A percentile compares a stretch with the other conserved stretches of the same genome.
phyloP scores from a whole-genome alignment of 371 early-diverging fungal genomes.

The Apophysomyces sp. region DNA sequence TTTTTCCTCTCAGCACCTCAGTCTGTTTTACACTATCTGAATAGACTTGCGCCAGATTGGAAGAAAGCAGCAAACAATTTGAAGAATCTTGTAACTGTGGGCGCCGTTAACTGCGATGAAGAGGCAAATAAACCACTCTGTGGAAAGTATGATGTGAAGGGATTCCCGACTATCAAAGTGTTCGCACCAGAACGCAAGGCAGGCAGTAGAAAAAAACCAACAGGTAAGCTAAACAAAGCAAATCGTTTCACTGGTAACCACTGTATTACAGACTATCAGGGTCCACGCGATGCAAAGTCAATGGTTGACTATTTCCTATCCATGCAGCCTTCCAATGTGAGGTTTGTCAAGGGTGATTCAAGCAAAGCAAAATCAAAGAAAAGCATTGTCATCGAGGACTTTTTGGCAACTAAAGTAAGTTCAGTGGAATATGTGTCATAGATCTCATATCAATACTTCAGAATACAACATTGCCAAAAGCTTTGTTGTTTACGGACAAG shows the following conservation, averaged over 20 bases:
- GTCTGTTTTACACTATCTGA: neutral
- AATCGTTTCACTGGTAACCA: too few relatives aligned
- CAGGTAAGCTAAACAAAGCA: too few relatives aligned
- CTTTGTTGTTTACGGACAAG: constrained; percentile 78
- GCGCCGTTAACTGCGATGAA: constrained; percentile 89
- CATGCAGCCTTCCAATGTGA: constrained; percentile 60
- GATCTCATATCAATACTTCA: neutral
- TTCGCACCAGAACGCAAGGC: constrained; percentile 59
- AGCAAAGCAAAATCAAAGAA: constrained; percentile 53
- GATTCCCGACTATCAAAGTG: constrained; percentile 94
- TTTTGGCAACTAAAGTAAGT: constrained; percentile 50
- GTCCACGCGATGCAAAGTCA: constrained; percentile 74
- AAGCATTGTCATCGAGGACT: constrained; percentile 54
- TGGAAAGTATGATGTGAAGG: constrained; percentile 75
- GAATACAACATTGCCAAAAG: constrained; percentile 58
- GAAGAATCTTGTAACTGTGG: constrained; percentile 79
- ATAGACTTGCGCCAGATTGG: constrained; percentile 80
- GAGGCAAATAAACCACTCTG: constrained; percentile 75
- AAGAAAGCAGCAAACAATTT: constrained; percentile 83
- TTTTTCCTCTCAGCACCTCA: neutral
- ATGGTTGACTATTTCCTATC: constrained; percentile 71
- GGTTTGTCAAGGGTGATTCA: constrained; percentile 47
- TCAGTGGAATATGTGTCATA: neutral
- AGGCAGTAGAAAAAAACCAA: constrained; percentile 57
- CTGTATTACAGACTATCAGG: constrained; percentile 72